Conservation (phyloP, 495 filamentous ascomycete species). For the Platismatia glauca region DNA sequence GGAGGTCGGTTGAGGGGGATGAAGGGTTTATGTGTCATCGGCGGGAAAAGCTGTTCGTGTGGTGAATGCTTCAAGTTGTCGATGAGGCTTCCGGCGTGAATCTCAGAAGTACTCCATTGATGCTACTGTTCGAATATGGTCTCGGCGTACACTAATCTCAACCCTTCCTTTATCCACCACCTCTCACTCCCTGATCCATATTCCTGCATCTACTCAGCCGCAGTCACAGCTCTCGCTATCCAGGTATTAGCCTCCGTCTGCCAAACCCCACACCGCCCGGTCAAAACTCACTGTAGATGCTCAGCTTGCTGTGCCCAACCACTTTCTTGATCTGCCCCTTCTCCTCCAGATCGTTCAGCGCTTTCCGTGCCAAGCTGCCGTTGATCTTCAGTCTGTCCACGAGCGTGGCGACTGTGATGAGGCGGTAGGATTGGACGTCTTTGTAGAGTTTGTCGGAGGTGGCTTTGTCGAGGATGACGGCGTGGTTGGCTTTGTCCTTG, state of each 20-base stretch:
- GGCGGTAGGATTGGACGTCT: constrained; percentile 99
- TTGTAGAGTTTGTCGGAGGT: constrained; percentile 70
- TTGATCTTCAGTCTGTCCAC: constrained; percentile 99
- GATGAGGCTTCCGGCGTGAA: background rate
- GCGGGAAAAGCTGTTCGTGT: background rate
- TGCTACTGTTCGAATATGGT: constrained; percentile 7
- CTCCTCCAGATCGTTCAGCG: constrained; percentile 90
- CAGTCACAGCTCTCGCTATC: constrained; percentile 25
- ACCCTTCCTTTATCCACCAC: constrained; percentile 15
- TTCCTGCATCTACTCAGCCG: constrained; percentile 25
- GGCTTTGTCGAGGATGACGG: constrained; percentile 64
- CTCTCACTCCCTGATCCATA: constrained; percentile 15
- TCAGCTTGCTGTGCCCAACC: constrained; percentile 90
- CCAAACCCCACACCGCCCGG: background rate
- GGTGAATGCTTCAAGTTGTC: background rate
- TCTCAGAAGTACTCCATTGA: constrained; percentile 14
- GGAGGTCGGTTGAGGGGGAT: constrained; percentile 14
- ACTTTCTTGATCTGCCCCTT: constrained; percentile 98
- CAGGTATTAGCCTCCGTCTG: background rate
- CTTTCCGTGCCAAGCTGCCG: constrained; percentile 84
- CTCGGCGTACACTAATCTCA: background rate
- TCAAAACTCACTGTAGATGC: constrained; percentile 84
- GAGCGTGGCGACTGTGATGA: constrained; percentile 96
- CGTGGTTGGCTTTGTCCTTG: constrained; percentile 99
- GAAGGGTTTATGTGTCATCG: background rate